These are phyloP conservation scores for Microdochium nivale DNA, from an alignment of 2,329 filamentous ascomycete species.

Conservation along the genomic window DNA sequence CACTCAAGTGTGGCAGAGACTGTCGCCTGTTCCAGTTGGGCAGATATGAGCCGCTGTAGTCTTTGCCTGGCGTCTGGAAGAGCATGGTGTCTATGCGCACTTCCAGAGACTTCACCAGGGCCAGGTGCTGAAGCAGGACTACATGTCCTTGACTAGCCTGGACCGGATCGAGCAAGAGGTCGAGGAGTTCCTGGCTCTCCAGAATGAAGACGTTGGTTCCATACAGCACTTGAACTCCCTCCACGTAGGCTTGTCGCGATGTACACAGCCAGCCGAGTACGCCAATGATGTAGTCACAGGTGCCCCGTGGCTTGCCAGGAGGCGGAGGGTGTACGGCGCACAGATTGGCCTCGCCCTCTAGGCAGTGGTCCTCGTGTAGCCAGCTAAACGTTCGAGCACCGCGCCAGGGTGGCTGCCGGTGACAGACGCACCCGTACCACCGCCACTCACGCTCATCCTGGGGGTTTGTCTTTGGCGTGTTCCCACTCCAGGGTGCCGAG, in stretches of 20 bases:
- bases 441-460: conserved; percentile 6
- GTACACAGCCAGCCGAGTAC: conserved; percentile 20
- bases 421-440: conserved; percentile 17
- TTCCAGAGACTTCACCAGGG: too few species aligned
- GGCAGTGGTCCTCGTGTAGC: conserved; percentile 1
- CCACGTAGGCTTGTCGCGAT: conserved; percentile 21
- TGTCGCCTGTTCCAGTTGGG: too few species aligned
- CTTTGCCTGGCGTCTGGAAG: too few species aligned
- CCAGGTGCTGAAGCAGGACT: too few species aligned
- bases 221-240: conserved; percentile 21
- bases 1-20: too few species aligned
- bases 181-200: too few species aligned
- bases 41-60: too few species aligned
- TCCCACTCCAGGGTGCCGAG: too few species aligned
- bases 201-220: conserved; percentile 10
- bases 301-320: conserved; percentile 10
- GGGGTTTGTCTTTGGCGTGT: conserved; percentile 5
- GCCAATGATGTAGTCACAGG: conserved; percentile 13
- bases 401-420: conserved; percentile 8
- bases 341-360: not conserved
- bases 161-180: too few species aligned
- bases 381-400: not conserved
- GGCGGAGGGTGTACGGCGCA: conserved; percentile 1
- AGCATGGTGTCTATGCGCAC: too few species aligned
- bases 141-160: too few species aligned